These are phyloP conservation scores for Colletotrichum trifolii DNA, from an alignment of 2,329 filamentous ascomycete genomes.

Conservation along the genomic window DNA sequence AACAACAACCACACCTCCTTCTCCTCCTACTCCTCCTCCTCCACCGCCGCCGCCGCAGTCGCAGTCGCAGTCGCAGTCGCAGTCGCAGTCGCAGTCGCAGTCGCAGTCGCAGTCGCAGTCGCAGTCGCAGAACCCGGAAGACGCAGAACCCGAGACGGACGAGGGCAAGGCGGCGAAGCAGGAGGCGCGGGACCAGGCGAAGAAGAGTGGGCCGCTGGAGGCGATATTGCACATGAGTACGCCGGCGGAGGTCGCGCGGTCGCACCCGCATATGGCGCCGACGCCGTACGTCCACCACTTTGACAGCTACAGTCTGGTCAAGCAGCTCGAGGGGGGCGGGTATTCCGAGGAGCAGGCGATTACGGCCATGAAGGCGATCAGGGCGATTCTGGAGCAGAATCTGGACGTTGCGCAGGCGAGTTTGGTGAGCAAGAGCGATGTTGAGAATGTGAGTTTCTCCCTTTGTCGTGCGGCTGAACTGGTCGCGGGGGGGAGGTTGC, in stretches of 20 bases:
- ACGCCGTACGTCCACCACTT: conserved; percentile 95
- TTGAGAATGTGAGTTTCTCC: conserved; percentile 74
- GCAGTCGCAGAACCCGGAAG: conserved; percentile 10
- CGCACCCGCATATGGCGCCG: conserved; percentile 75
- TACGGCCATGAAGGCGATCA: conserved; percentile 92
- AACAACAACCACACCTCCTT: conserved; percentile 13
- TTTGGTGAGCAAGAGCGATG: conserved; percentile 88
- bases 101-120: conserved; percentile 2
- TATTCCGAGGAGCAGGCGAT: conserved; percentile 82
- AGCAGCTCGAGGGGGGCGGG: conserved; percentile 76
- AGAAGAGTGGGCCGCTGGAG: conserved; percentile 61
- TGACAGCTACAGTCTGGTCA: conserved; percentile 91
- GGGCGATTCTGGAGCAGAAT: conserved; percentile 80
- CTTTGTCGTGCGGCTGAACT: too few species aligned
- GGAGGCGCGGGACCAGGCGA: conserved; percentile 49
- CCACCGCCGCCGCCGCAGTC: conserved; percentile 6
- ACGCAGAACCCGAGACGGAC: conserved; percentile 12
- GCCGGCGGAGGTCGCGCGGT: conserved; percentile 53
- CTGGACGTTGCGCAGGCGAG: conserved; percentile 82
- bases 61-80: conserved; percentile 7
- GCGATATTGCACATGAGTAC: conserved; percentile 61
- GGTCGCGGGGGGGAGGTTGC: too few species aligned
- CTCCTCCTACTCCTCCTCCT: too few species aligned
- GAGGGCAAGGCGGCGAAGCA: conserved; percentile 42
- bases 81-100: not conserved